These are phyloP conservation scores for Cryptococcus jaspeensis DNA, from an alignment of 1,284 basidiomycete species.

Conservation along the genomic window DNA sequence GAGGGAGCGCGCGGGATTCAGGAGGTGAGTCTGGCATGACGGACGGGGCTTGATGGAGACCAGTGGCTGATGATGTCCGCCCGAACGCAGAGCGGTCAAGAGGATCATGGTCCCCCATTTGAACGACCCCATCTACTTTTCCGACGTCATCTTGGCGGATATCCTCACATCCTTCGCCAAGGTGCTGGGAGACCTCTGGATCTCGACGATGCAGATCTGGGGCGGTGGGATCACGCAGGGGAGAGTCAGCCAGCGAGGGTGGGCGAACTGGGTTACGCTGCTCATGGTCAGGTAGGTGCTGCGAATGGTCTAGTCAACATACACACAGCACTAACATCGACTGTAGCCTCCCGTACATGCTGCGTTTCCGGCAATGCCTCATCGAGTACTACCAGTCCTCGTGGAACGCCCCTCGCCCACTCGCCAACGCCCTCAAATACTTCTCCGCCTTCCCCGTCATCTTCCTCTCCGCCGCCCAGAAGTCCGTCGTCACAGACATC, in stretches of 20 bases:
- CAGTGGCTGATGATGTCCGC: constrained; percentile 10
- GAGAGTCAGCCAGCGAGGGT: constrained; percentile 63
- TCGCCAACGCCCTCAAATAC: constrained; percentile 97
- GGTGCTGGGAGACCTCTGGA: constrained; percentile 91
- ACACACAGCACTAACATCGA: not conserved
- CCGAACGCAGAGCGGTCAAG: constrained; percentile 58
- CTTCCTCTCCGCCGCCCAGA: constrained; percentile 82
- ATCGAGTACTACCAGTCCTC: constrained; percentile 73
- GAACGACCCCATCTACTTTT: constrained; percentile 71
- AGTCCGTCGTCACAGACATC: constrained; percentile 63
- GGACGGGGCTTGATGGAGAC: not conserved
- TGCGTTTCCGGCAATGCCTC: constrained; percentile 91
- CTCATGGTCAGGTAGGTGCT: constrained; percentile 74
- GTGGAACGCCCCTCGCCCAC: constrained; percentile 66
- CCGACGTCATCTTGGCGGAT: constrained; percentile 92
- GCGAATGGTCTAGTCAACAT: not conserved
- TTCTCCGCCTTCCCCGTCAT: constrained; percentile 98
- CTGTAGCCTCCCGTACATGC: constrained; percentile 77
- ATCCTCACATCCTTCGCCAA: constrained; percentile 95
- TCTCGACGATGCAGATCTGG: constrained; percentile 75
- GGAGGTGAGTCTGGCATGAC: constrained; percentile 59
- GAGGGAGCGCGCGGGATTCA: constrained; percentile 68
- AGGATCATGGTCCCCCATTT: constrained; percentile 71
- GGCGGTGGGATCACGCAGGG: constrained; percentile 65
- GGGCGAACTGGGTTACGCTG: constrained; percentile 71